phyloP scores from a whole-genome alignment of 805 yeast species.

The Barnettozyma populi region DNA sequence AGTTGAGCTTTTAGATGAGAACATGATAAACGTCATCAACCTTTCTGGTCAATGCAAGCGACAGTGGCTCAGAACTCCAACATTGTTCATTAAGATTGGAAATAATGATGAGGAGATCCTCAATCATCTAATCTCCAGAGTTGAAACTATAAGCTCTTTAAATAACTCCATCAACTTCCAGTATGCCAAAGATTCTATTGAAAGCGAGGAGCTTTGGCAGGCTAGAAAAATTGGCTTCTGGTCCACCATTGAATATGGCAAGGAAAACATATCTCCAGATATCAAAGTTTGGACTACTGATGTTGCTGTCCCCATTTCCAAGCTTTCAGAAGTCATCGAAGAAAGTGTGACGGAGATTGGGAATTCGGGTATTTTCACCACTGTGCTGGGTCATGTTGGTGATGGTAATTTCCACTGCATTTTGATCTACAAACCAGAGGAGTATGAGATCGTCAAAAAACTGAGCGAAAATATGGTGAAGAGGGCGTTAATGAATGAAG shows the following conservation, averaged over 20 bases:
- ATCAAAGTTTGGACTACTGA: constrained; percentile 68
- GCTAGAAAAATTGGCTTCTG: constrained; percentile 72
- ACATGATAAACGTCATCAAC: constrained; percentile 63
- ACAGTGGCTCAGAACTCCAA: constrained; percentile 53
- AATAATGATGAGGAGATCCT: constrained; percentile 37
- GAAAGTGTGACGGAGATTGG: constrained; percentile 56
- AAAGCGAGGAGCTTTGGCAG: constrained; percentile 62
- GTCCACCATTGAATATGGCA: constrained; percentile 64
- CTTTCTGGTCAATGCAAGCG: constrained; percentile 47
- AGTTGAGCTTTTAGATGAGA: constrained; percentile 65
- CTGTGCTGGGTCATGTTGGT: constrained; percentile 73
- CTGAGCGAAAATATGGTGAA: constrained; percentile 57
- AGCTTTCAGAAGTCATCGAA: constrained; percentile 51
- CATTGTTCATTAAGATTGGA: constrained; percentile 59
- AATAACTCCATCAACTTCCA: constrained; percentile 48
- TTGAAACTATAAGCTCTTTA: constrained; percentile 40
- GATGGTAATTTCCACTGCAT: constrained; percentile 75
- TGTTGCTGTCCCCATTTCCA: constrained; percentile 73
- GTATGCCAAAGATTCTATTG: constrained; percentile 52
- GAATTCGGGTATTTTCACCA: constrained; percentile 43
- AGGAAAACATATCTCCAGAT: constrained; percentile 33
- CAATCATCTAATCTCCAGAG: constrained; percentile 39
- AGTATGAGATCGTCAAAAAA: constrained; percentile 38
- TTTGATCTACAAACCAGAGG: constrained; percentile 49
- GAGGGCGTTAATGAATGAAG: constrained; percentile 61